These are phyloP conservation scores for Salisapilia sapeloensis DNA, from an alignment of 352 stramenopile genomes.

Conservation along the genomic window DNA sequence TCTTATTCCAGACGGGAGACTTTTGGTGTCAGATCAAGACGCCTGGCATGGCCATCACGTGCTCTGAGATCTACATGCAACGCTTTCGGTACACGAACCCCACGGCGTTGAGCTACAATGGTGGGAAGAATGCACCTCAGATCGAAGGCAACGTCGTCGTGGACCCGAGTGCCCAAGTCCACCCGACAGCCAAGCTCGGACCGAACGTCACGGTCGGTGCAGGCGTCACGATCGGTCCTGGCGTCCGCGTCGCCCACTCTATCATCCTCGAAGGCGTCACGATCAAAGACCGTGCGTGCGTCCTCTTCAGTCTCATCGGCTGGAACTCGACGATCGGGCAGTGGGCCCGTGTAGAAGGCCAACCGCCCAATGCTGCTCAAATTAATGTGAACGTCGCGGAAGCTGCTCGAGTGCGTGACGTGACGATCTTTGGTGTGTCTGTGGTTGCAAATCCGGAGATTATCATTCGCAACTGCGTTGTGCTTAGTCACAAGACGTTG, in stretches of 20 bases:
- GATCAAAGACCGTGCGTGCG: conserved; percentile 78
- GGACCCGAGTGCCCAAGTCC: conserved; percentile 55
- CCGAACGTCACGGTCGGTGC: conserved; percentile 77
- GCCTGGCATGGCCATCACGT: conserved; percentile 78
- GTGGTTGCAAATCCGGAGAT: conserved; percentile 77
- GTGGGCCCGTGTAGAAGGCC: conserved; percentile 71
- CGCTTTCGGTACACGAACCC: conserved; percentile 81
- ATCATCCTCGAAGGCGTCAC: conserved; percentile 81
- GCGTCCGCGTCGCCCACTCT: conserved; percentile 68
- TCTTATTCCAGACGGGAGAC: conserved; percentile 68
- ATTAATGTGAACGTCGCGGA: conserved; percentile 53
- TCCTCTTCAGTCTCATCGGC: conserved; percentile 76
- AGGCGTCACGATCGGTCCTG: conserved; percentile 64
- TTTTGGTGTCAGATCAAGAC: conserved; percentile 88
- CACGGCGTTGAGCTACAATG: conserved; percentile 56
- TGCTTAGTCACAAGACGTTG: conserved; percentile 77
- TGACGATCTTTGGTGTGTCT: conserved; percentile 80
- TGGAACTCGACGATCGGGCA: conserved; percentile 83
- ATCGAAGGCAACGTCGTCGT: conserved; percentile 82
- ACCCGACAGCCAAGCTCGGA: conserved; percentile 72
- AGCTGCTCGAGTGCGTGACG: conserved; percentile 64
- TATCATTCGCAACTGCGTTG: conserved; percentile 82
- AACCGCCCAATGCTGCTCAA: conserved; percentile 61
- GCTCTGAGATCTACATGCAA: conserved; percentile 84
- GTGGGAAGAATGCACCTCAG: conserved; percentile 64